Evolutionary conservation across 2,329 filamentous ascomycete species (phyloP), one percentile per base, ranked within the genome.

Genomic region (Metarhizium album): DNA sequence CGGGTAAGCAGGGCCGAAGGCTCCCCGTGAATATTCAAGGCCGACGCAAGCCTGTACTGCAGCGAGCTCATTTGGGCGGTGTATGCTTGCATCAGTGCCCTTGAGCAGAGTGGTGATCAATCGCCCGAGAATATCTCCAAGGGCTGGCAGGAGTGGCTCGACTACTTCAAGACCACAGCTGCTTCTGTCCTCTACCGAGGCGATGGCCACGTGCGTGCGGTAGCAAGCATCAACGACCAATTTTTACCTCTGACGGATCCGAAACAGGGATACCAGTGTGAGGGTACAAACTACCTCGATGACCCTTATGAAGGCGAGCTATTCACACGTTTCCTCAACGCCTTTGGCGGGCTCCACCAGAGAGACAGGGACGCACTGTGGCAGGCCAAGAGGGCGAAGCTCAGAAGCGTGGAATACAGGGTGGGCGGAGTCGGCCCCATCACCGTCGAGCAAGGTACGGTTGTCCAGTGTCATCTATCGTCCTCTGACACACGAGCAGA

Each of bases 221-320:
- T 71, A 0, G 65, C 67, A 0, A 60, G 54, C 4, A 64, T 72
- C 37, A 59, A 55, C 2, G 59, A 71, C 46, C 67, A 70, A 55
- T 56, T 56, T 2, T 58, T 67, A 1, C 55, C 62, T 0, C 59
- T 68, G 54, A 45, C 56, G 0, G 50, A 65, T 22, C 42, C 60
- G 1, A 48, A 57, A 18, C 63, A 65, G 48, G 54, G 55, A 1
- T 71, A 72, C 54, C 53, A 57, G 33, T 72, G 70, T 50, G 67
- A 72, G 53, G 61, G 59, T 33, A 56, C 51, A 4, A 57, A 55
- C 1, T 59, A 60, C 18, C 60, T 72, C 2, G 64, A 72, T 42
- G 70, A 72, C 47, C 70, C 70, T 1, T 72, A 70, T 43, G 70
- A 72, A 52, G 70, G 70, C 42, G 70, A 72, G 53, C 61, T 72